Evolutionary conservation across 768 basidiomycete species (phyloP).

Genomic region (Mycena epipterygia): DNA sequence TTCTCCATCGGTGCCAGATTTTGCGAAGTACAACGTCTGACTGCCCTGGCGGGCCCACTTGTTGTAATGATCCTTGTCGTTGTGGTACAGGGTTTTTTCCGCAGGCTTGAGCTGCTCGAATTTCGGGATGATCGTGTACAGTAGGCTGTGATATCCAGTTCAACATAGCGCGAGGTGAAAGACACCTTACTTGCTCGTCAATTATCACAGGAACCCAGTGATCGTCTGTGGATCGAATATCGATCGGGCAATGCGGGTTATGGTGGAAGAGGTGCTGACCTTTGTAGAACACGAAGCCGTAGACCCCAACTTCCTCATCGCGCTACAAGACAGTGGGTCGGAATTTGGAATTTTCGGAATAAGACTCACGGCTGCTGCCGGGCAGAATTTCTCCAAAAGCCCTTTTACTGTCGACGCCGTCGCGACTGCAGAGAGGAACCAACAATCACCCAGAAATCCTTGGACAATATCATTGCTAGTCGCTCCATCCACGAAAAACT

Average conservation of each 20-base stretch:
- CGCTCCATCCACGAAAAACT: constrained; percentile 61
- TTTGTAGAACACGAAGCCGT: constrained; percentile 70
- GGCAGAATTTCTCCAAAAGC: constrained; percentile 66
- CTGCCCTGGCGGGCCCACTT: constrained; percentile 58
- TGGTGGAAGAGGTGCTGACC: constrained; percentile 46
- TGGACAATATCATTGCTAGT: constrained; percentile 61
- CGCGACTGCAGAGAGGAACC: constrained; percentile 66
- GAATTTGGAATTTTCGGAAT: neutral
- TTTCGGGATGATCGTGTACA: constrained; percentile 64
- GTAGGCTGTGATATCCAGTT: constrained; percentile 47
- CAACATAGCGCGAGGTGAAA: neutral
- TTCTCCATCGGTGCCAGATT: constrained; percentile 60
- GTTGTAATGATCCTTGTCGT: constrained; percentile 63
- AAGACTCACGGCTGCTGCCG: constrained; percentile 56
- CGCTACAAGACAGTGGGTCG: constrained; percentile 44
- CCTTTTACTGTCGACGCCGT: constrained; percentile 58
- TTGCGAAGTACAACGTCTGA: constrained; percentile 64
- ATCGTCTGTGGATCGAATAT: neutral
- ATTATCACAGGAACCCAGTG: constrained; percentile 66
- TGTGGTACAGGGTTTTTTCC: constrained; percentile 62
- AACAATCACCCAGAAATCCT: constrained; percentile 64
- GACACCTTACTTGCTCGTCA: constrained; percentile 64
- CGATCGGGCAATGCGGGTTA: neutral
- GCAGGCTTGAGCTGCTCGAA: constrained; percentile 60
- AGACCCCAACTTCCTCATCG: constrained; percentile 66